Base-by-base conservation (phyloP, 148 eudicot species). In the Amaranthus hypochondriacus region DNA sequence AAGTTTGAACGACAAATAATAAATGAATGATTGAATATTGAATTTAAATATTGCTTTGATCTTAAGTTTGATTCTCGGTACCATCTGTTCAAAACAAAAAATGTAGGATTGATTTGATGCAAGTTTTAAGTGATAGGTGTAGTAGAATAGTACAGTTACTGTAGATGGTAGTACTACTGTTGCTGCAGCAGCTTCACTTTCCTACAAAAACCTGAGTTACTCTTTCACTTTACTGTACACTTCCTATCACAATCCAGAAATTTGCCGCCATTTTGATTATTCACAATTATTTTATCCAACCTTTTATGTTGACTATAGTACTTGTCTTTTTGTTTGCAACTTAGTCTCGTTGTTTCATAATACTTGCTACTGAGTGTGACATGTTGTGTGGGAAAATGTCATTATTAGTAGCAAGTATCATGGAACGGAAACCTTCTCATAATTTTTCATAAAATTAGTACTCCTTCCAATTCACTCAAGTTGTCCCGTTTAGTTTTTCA, bases 181-280 rank as follows among this genome's bases (percentile, higher is more conserved):
- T n/a, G 64, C 60, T 48, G 9, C 49, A 1, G 48, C 12, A 6
- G 9, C 28, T 51, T 0, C 39, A 4, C 52, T 53, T 42, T 69
- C 9, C 28, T 10, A 42, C 66, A 48, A 65, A 46, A 46, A 6
- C 46, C 72, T 67, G 62, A 57, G 39, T 28, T 2, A 28, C 39
- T 28, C 12, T 8, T 67, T 50, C 57, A 68, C 39, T 28, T 28
- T 28, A 28, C 39, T 28, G 39, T 28, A 28, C 39, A 49, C 66
- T 67, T 73, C 56, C 64, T 77, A 56, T 65, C 73, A 78, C 66
- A 69, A 74, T 76, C 81, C 77, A 28, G 39, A 81, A 18, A 71
- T 83, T 62, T 82, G 80, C 89, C 87, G 78, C 61, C 74, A 80
- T 73, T 73, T 48, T 81, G 67, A 64, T 43, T 44, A 52, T 28